Base-by-base conservation (phyloP, 371 early-diverging fungal genomes). In the Mortierella sp. region DNA sequence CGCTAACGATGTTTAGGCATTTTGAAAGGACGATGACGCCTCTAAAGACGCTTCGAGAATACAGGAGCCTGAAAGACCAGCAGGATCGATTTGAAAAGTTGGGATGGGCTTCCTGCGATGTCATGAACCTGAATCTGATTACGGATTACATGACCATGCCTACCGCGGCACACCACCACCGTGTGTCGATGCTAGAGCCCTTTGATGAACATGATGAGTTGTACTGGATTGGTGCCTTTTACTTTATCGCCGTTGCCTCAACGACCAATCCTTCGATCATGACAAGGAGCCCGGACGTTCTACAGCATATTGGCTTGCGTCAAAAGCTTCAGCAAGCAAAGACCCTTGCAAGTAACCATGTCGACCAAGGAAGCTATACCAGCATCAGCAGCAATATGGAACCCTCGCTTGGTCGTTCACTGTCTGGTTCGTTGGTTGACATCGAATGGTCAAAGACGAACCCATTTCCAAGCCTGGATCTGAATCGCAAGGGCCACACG, bases 201-300 rank as follows among this genome's bases (percentile, higher is more conserved):
- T 76, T 76, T 65, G 78, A 76, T 50, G 78, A 76, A 23, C 53
- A 70, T 41, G 78, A 76, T 15, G 78, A 76, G 48, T 44, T 60
- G 12, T 61, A 49, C 49, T 76, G 78, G 78, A 76, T 76, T 43
- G 78, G 78, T 12, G 61, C 70, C 0, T 76, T 60, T 53, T 76
- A 76, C 30, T 76, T 76, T 65, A 62, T 65, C 11, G 78, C 70
- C 7, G 57, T 70, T 6, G 78, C 78, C 17, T 43, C 62, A 2
- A 65, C 65, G 1, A 50, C 69, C 1, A 47, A 37, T 1, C 24
- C 27, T 4, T 21, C 58, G 15, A 41, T 23, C 3, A 37, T 37
- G 32, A 41, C 50, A 11, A 47, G 49, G 17, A 68, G 56, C 11
- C 70, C 78, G 7, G 65, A 76, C 26, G 70, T 76, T 23, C 57